Evolutionary conservation across 768 basidiomycete species (phyloP).

Genomic region (Lentinula sp.): DNA sequence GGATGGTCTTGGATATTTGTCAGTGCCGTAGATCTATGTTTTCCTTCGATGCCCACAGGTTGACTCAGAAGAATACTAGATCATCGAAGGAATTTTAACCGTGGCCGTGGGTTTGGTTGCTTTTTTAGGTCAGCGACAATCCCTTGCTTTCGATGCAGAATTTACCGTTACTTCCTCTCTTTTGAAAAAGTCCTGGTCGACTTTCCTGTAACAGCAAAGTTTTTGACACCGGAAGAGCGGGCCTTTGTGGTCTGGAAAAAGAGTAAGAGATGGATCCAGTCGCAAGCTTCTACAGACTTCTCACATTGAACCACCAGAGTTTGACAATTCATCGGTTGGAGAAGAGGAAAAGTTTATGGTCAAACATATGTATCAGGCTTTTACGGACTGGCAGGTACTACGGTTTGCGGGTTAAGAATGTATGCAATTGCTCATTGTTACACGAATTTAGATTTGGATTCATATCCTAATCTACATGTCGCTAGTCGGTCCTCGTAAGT

Average conservation of each 20-base stretch:
- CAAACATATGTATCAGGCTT: slow-evolving; percentile 45
- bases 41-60: not conserved
- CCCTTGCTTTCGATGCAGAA: not conserved
- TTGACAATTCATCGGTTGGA: slow-evolving; percentile 47
- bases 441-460: slow-evolving; percentile 28
- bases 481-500: slow-evolving; percentile 52
- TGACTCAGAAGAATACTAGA: slow-evolving; percentile 25
- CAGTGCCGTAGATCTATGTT: slow-evolving; percentile 12
- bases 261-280: slow-evolving; percentile 27
- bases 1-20: slow-evolving; percentile 73
- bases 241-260: slow-evolving; percentile 48
- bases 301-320: slow-evolving; percentile 27
- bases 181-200: slow-evolving; percentile 47
- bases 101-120: slow-evolving; percentile 49
- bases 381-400: slow-evolving; percentile 61
- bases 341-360: slow-evolving; percentile 57
- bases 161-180: not conserved
- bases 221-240: slow-evolving; percentile 57
- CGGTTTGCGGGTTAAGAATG: not conserved
- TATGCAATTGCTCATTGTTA: not conserved
- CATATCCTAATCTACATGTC: slow-evolving; percentile 58
- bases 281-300: not conserved
- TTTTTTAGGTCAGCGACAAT: slow-evolving; percentile 33
- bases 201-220: slow-evolving; percentile 51
- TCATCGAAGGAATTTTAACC: slow-evolving; percentile 60